These are phyloP conservation scores for Phytophthora ramorum DNA, from an alignment of 352 stramenopile genomes.

Conservation along the genomic window DNA sequence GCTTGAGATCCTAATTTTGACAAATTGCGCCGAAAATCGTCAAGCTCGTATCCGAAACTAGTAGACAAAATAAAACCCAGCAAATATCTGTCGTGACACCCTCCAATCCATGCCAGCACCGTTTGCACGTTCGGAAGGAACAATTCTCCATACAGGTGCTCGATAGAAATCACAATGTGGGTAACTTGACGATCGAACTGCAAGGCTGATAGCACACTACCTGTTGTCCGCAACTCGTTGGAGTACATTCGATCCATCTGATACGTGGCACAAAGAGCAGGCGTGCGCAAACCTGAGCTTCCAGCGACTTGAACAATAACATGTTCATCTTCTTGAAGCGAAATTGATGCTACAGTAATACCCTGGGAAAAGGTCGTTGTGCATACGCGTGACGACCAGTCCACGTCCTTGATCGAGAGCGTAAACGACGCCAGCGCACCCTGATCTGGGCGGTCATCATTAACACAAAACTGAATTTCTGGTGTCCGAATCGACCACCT, in stretches of 20 bases:
- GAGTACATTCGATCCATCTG: slow-evolving; percentile 54
- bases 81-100: slow-evolving; percentile 55
- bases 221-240: slow-evolving; percentile 13
- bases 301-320: slow-evolving; percentile 47
- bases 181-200: slow-evolving; percentile 32
- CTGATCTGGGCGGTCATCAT: slow-evolving; percentile 32
- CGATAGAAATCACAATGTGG: slow-evolving; percentile 33
- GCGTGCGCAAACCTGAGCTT: slow-evolving; percentile 43
- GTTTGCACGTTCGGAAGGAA: slow-evolving; percentile 56
- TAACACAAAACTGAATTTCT: slow-evolving; percentile 42
- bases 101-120: slow-evolving; percentile 45
- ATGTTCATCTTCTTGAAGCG: slow-evolving; percentile 41
- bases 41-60: slow-evolving; percentile 63
- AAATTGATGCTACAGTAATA: slow-evolving; percentile 38
- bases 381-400: slow-evolving; percentile 44
- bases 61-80: slow-evolving; percentile 75
- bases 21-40: slow-evolving; percentile 66
- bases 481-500: slow-evolving; percentile 37
- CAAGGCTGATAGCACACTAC: slow-evolving; percentile 14
- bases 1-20: slow-evolving; percentile 48
- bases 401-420: slow-evolving; percentile 41
- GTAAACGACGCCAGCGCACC: slow-evolving; percentile 23
- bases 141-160: slow-evolving; percentile 43
- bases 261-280: slow-evolving; percentile 53
- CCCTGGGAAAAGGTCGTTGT: slow-evolving; percentile 39